phyloP scores from a whole-genome alignment of 805 yeast genomes.

The Starmerella floricola region DNA sequence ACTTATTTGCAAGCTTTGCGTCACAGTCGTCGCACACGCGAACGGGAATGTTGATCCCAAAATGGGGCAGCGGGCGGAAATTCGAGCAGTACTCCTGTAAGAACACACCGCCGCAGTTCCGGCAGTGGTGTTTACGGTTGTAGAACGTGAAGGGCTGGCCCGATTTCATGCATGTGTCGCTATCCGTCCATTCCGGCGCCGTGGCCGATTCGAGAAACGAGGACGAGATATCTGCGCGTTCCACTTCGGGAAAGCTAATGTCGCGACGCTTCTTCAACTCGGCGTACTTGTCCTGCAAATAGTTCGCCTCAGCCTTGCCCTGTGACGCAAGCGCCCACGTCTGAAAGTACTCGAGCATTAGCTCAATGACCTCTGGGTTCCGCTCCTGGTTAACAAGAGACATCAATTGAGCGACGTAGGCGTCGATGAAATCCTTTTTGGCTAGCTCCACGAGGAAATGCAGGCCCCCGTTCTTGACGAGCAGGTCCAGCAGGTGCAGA shows the following conservation, averaged over 20 bases:
- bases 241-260: conserved; percentile 48
- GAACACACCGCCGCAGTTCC: conserved; percentile 93
- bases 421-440: conserved; percentile 75
- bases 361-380: conserved; percentile 44
- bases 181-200: conserved; percentile 97
- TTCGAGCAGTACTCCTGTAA: conserved; percentile 78
- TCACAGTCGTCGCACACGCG: conserved; percentile 88
- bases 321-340: conserved; percentile 68
- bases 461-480: conserved; percentile 85
- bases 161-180: conserved; percentile 90
- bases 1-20: conserved; percentile 41
- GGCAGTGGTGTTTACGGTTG: conserved; percentile 89
- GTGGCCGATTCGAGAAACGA: conserved; percentile 73
- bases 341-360: conserved; percentile 53
- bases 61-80: conserved; percentile 55
- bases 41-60: conserved; percentile 80
- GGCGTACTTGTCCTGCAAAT: conserved; percentile 51
- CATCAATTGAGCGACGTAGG: conserved; percentile 53
- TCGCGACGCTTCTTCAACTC: conserved; percentile 43
- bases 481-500: conserved; percentile 66
- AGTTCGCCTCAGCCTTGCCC: conserved; percentile 49
- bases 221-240: conserved; percentile 28
- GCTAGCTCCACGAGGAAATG: conserved; percentile 72
- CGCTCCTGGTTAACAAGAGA: conserved; percentile 31
- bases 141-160: conserved; percentile 66